A percentile compares a stretch with the other conserved stretches of the same genome.
Conservation (phyloP, 495 filamentous ascomycete genomes). For the Talaromyces adpressus region DNA sequence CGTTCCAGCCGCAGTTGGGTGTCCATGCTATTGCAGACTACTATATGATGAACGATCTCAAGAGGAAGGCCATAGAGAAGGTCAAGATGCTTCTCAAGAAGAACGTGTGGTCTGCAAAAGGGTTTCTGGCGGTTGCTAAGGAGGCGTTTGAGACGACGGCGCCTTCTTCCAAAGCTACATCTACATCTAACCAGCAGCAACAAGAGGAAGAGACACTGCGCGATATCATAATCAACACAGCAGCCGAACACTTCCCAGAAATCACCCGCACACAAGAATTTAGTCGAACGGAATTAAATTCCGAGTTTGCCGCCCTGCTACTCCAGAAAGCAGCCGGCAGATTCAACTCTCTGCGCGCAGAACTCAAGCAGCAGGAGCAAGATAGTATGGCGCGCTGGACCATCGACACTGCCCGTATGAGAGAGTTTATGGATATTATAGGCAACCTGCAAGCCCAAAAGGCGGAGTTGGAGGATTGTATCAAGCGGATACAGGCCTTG, state of each 20-base stretch:
- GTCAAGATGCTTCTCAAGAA: neutral
- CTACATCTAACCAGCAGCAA: neutral
- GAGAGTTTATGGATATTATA: neutral
- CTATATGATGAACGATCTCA: neutral
- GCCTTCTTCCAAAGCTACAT: neutral
- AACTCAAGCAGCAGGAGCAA: neutral
- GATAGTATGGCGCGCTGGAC: neutral
- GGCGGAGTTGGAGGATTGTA: neutral
- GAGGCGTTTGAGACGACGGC: neutral
- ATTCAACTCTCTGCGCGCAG: neutral
- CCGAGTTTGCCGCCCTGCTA: neutral
- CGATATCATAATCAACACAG: neutral
- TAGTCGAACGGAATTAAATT: neutral
- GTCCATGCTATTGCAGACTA: constrained; percentile 8
- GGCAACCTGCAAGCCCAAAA: neutral
- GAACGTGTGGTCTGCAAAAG: neutral
- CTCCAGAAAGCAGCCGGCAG: neutral
- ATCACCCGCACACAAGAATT: neutral
- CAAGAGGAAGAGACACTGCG: neutral
- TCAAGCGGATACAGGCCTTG: neutral
- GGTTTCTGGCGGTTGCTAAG: neutral
- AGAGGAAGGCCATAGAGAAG: neutral
- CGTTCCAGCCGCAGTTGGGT: neutral
- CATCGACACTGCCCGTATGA: neutral
- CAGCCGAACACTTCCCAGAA: neutral